Percentiles rank a stretch among this genome's conserved stretches.
Conservation (phyloP, 495 filamentous ascomycete genomes). For the Podospora bellae-mahoneyi region DNA sequence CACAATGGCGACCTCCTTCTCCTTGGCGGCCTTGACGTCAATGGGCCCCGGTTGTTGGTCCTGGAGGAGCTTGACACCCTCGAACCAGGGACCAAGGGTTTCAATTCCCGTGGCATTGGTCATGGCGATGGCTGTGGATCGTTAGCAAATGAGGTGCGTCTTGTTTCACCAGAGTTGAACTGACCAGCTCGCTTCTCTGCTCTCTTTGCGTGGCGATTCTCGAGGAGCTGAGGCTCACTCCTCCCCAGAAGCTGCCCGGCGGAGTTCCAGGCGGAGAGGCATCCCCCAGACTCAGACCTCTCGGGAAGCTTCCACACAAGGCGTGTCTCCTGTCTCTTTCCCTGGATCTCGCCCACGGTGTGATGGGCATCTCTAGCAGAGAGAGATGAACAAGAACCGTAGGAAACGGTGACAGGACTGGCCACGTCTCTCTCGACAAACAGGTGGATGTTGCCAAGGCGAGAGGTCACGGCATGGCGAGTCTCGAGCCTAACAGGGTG, state of each 20-base stretch:
- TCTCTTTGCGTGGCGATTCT: conserved; percentile 31
- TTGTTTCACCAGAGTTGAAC: conserved; percentile 1
- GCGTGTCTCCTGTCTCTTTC: conserved; percentile 26
- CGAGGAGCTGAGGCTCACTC: conserved; percentile 40
- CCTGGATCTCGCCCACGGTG: conserved; percentile 25
- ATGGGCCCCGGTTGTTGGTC: conserved; percentile 50
- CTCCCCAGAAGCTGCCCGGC: conserved; percentile 40
- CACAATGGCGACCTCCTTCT: conserved; percentile 57
- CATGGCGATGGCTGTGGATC: conserved; percentile 40
- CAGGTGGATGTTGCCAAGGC: conserved; percentile 46
- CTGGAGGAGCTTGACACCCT: conserved; percentile 61
- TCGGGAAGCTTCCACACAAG: conserved; percentile 55
- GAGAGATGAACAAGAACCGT: conserved; percentile 36
- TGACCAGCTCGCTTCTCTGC: conserved; percentile 26
- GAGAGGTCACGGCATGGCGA: conserved; percentile 37
- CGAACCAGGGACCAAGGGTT: conserved; percentile 64
- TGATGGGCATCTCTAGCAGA: conserved; percentile 32
- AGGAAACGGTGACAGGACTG: conserved; percentile 39
- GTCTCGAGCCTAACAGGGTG: conserved; percentile 40
- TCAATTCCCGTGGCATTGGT: conserved; percentile 51
- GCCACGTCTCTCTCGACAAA: conserved; percentile 27
- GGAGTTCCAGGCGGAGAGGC: conserved; percentile 52
- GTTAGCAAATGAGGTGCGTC: not conserved
- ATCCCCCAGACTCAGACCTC: conserved; percentile 42
- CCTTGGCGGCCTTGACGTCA: conserved; percentile 53